phyloP scores from a whole-genome alignment of 345 rosid genomes.

The Bruguiera gymnorhiza region DNA sequence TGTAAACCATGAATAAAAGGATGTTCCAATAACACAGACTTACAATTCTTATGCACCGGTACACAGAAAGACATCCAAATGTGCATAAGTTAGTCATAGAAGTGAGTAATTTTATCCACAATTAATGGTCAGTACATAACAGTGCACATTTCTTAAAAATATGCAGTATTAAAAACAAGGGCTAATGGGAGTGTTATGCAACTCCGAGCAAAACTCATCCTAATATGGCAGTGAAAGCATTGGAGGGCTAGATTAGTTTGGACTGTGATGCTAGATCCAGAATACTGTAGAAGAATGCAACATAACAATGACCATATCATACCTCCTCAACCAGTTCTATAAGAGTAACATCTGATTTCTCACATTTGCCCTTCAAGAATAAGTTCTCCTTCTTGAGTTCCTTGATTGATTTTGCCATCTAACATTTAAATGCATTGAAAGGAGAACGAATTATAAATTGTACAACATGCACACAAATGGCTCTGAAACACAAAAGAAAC shows the following conservation, averaged over 20 bases:
- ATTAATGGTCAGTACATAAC: too few species aligned
- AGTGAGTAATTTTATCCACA: too few species aligned
- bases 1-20: neutral
- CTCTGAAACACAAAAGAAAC: neutral
- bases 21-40: too few species aligned
- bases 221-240: neutral
- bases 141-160: neutral
- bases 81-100: too few species aligned
- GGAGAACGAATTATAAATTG: constrained; percentile 4
- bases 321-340: constrained; percentile 91
- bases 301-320: constrained; percentile 1
- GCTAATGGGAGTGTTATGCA: too few species aligned
- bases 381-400: constrained; percentile 81
- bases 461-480: neutral
- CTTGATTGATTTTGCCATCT: constrained; percentile 89
- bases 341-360: constrained; percentile 72
- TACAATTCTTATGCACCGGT: too few species aligned
- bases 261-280: neutral
- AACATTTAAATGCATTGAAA: constrained; percentile 6
- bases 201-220: neutral
- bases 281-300: too few species aligned
- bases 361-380: constrained; percentile 83
- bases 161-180: neutral
- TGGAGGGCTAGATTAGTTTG: neutral
- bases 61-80: too few species aligned